Percentiles rank a stretch among this genome's conserved stretches.
Conservation (phyloP, 1,284 basidiomycete species). For the Ceratobasidium sp. region DNA sequence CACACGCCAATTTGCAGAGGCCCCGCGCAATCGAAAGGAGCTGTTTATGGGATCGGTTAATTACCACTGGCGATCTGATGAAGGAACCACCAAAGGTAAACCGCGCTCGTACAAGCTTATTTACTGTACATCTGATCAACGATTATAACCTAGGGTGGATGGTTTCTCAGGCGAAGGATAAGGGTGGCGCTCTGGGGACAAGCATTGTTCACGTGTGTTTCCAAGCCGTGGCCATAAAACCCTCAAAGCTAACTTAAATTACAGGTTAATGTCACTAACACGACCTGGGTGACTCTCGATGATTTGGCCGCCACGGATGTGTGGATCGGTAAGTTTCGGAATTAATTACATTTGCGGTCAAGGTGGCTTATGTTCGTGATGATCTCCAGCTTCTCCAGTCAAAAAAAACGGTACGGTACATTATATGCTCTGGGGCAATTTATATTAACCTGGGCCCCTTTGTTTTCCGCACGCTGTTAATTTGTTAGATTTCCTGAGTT, state of each 20-base stretch:
- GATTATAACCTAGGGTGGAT: slow-evolving; percentile 26
- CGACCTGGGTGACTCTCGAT: slow-evolving; percentile 28
- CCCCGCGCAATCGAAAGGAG: slow-evolving; percentile 43
- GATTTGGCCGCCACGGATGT: slow-evolving; percentile 27
- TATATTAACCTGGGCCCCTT: neutral
- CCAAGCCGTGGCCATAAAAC: neutral
- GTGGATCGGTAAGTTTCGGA: slow-evolving; percentile 29
- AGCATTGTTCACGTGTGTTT: slow-evolving; percentile 8
- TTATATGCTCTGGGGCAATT: neutral
- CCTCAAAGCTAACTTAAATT: neutral
- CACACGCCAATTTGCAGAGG: slow-evolving; percentile 24
- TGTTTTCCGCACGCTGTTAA: neutral
- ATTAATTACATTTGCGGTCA: neutral
- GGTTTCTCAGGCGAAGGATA: slow-evolving; percentile 43
- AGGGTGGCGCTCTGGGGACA: slow-evolving; percentile 31
- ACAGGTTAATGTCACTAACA: slow-evolving; percentile 37
- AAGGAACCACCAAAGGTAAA: slow-evolving; percentile 35
- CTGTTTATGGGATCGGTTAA: slow-evolving; percentile 44
- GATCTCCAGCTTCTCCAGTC: slow-evolving; percentile 16
- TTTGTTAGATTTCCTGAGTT: slow-evolving; percentile 35
- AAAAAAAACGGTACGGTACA: slow-evolving; percentile 28
- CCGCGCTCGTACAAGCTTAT: neutral
- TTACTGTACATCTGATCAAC: neutral
- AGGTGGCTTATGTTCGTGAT: neutral
- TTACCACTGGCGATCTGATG: slow-evolving; percentile 44